Base-by-base conservation (phyloP, 2,329 filamentous ascomycete species). In the Monilinia fructigena region DNA sequence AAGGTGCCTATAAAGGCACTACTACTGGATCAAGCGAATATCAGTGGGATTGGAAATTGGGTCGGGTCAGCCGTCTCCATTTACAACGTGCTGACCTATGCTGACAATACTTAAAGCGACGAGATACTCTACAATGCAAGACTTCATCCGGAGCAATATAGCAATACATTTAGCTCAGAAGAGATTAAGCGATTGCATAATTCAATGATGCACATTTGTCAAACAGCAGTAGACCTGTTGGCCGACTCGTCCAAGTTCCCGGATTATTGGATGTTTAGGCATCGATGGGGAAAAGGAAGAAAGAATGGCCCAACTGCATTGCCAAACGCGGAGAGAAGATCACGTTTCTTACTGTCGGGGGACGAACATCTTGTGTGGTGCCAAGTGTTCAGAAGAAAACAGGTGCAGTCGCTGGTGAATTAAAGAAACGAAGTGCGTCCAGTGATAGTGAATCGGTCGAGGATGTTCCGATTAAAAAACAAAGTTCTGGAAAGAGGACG, bases 21-120 rank as follows among this genome's bases (percentile, higher is more conserved):
- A 26, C 80, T 99, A 16, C 82, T 98, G 4, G 92, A 98, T 75
- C 95, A 99, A 78, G 84, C 87, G 23, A 90, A 90, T 76, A 90
- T 98, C 68, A 95, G 91, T 74, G 95, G 95, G 10, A 91, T 99
- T 69, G 95, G 95, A 0, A 98, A 98, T 75, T 99, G 94, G 94
- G 94, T 99, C 64, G 93, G 89, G 79, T 86, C 77, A 70, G 82
- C 76, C n/a, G 38, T 23, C 18, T 63, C 40, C 23, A 23, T 10
- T 20, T 55, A n/a, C 6, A 42, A 23, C 40, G 5, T 40, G 53
- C 18, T 11, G 35, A 8, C 18, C 48, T 11, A 20, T 56, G 35
- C 48, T 67, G 61, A 62, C 55, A 26, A 28, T 62, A 63, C 60
- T 66, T 45, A 62, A 62, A 84, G 85, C 0, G 95, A 99, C 75